Evolutionary conservation across 495 filamentous ascomycete genomes (phyloP), one percentile per base, ranked within the genome.

Genomic region (Daldinia loculata): DNA sequence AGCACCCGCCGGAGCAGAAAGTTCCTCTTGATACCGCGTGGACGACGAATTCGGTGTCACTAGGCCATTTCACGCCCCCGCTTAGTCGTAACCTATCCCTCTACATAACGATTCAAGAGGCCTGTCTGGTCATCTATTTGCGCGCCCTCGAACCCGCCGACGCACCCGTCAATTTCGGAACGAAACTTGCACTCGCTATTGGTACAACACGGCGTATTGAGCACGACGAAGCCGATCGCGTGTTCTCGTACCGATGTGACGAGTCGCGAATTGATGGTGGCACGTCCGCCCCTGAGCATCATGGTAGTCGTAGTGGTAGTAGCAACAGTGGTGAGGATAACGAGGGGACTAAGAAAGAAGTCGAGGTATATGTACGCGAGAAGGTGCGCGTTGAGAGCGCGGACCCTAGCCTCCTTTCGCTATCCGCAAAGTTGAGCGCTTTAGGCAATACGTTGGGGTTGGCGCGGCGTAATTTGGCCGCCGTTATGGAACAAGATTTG

Each of bases 311-410:
- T 34, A 9, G 15, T 32, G n/a, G 29, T 29, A 32, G 1, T 34
- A 17, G 6, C 7, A 5, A 6, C n/a, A 9, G 27, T 12, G 2
- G 15, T 24, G 14, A 36, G 11, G n/a, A 17, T 36, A 30, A 5
- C 9, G 56, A 36, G 4, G 51, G 27, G 11, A 61, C 29, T 36
- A 39, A 50, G 55, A 30, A 61, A 55, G 27, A 43, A 41, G 78
- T 80, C 17, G 91, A 94, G 51, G 94, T 98, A 0, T 88, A 85
- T 48, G 96, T 99, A 19, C 89, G 86, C 68, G 95, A 98, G 74
- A 97, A 97, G 78, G 87, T 99, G 9, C 86, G 89, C 30, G 92
- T 98, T 6, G 95, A 97, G 81, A 94, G 89, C 63, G 92, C 94
- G 61, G 95, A 99, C 76, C 96, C 95, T 32, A 93, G 89, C 75